Evolutionary conservation across 257 asterid genomes (phyloP), one percentile per base, ranked within the genome.

Genomic region (Fraxinus cuspidata): DNA sequence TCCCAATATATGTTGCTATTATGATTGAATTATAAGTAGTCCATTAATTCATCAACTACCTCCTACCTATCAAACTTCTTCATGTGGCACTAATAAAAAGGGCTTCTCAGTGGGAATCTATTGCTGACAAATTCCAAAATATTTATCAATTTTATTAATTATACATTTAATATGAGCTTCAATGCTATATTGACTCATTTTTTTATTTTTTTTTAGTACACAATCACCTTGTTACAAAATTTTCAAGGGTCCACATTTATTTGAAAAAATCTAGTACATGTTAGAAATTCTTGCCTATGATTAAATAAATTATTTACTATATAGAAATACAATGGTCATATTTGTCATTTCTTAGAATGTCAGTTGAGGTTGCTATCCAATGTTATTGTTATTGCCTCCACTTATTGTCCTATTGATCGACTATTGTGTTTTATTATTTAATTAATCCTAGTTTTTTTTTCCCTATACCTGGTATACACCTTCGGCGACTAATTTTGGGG

Each of bases 101-200:
- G 49, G 19, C 74, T 58, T 60, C 74, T 53, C 69, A 84, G 85
- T 81, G 85, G 82, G 76, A 72, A 64, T 79, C 66, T 42, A 71
- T 60, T 60, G 19, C 49, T 47, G 42, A 28, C 70, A 21, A 32
- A 29, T 72, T 47, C 74, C 44, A 80, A 70, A 37, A 32, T 25
- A 21, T 32, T 47, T 4, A 37, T 47, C 31, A 32, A 51, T 38
- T 56, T 84, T 77, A 58, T 66, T 68, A 12, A 47, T 37, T 75
- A 77, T 64, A 9, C 25, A 77, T 49, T 78, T 68, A 56, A 56
- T 51, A 74, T 71, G 1, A 37, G 40, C 10, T 37, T 37, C 40
- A 37, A 37, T 37, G 42, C 40, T 10, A 29, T 29, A 1, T 29
- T 29, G 31, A 29, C 29, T 28, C 29, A 0, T 28, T 28, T 28